Percentiles rank a stretch among this genome's conserved stretches.
These are phyloP conservation scores for Pseudocercospora fijiensis DNA, from an alignment of 2,329 filamentous ascomycete species.

Conservation along the genomic window DNA sequence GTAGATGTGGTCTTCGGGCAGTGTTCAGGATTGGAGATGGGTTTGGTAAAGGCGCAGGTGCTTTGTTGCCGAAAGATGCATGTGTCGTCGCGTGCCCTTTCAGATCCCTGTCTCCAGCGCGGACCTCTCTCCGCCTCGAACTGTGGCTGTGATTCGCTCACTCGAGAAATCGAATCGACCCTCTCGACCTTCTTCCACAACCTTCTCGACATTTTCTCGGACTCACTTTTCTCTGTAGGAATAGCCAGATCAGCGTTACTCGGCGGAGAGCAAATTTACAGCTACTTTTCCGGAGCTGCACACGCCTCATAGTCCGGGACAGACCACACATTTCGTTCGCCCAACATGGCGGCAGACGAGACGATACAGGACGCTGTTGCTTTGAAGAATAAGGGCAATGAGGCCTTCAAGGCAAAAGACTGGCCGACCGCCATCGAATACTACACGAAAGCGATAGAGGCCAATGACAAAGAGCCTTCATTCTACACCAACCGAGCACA, in stretches of 20 bases:
- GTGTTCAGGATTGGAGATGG: neutral
- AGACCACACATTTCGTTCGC: neutral
- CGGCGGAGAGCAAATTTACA: neutral
- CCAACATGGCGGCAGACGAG: slow-evolving; percentile 33
- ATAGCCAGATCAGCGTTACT: neutral
- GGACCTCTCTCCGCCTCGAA: neutral
- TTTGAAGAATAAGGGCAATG: slow-evolving; percentile 92
- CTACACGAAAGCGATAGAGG: slow-evolving; percentile 63
- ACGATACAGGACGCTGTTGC: slow-evolving; percentile 63
- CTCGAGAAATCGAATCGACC: neutral
- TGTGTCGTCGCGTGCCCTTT: neutral
- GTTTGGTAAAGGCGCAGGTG: neutral
- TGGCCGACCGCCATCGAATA: slow-evolving; percentile 78
- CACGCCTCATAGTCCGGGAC: neutral
- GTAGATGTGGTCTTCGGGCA: neutral
- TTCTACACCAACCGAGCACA: slow-evolving; percentile 95
- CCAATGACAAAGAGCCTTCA: slow-evolving; percentile 61
- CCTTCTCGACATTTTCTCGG: neutral
- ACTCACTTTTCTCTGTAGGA: neutral
- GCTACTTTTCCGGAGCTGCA: neutral
- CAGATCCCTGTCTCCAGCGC: neutral
- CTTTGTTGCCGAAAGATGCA: neutral
- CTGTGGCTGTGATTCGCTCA: slow-evolving; percentile 3
- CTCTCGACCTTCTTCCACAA: neutral
- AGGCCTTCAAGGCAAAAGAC: slow-evolving; percentile 84